Conservation (phyloP, 169 alveolate genomes). For the Theileria annulata region DNA sequence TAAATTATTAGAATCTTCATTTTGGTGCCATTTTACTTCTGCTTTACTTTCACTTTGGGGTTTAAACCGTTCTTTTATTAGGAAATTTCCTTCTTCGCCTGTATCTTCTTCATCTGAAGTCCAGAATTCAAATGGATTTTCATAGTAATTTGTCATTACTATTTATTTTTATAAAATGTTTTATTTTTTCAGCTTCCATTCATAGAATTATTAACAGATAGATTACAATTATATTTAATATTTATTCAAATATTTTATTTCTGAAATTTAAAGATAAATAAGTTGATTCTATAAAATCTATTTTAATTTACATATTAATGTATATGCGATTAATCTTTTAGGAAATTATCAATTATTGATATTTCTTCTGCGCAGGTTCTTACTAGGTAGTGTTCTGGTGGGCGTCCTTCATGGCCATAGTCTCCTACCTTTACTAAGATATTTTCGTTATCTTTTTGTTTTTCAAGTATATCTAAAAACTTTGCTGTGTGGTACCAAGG, state of each 20-base stretch:
- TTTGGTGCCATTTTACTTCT: not conserved
- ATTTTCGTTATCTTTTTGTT: constrained; percentile 1
- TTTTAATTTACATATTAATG: not conserved
- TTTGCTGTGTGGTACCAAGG: constrained; percentile 46
- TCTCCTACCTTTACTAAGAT: constrained; percentile 27
- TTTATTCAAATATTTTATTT: not conserved
- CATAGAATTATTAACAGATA: not conserved
- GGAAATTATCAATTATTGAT: constrained; percentile 24
- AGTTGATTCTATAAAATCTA: not conserved
- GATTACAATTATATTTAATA: not conserved
- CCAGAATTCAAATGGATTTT: constrained; percentile 77
- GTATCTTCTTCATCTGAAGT: constrained; percentile 77
- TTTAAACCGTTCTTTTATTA: not conserved
- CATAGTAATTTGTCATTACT: constrained; percentile 70
- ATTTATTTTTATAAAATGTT: not conserved
- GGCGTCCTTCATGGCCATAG: constrained; percentile 32
- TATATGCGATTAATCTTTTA: not conserved
- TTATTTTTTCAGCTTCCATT: not conserved
- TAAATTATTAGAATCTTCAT: constrained; percentile 30
- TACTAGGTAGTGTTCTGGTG: constrained; percentile 21
- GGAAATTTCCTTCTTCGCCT: constrained; percentile 37
- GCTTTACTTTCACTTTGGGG: not conserved
- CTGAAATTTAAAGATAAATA: not conserved
- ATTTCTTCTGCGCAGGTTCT: constrained; percentile 28
- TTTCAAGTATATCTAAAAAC: constrained; percentile 23